phyloP scores from a whole-genome alignment of 2,329 filamentous ascomycete genomes.

The Colletotrichum phormii region DNA sequence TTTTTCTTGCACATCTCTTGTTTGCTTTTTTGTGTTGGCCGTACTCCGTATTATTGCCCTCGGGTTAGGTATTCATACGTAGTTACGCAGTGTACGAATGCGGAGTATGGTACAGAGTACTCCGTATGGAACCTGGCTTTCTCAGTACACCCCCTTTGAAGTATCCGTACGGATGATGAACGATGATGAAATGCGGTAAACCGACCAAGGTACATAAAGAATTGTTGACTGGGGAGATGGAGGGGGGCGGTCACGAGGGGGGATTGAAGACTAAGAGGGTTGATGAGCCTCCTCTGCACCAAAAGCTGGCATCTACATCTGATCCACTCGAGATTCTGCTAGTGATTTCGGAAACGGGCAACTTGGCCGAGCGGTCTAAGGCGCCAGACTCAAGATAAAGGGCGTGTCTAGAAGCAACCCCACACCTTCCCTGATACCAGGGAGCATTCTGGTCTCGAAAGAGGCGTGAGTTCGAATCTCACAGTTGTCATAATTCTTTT shows the following conservation, averaged over 20 bases:
- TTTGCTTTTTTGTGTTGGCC: not conserved
- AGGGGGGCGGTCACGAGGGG: too few species aligned
- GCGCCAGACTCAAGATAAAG: constrained; percentile 35
- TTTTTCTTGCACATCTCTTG: not conserved
- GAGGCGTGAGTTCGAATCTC: constrained; percentile 37
- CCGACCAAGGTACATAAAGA: too few species aligned
- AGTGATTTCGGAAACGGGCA: not conserved
- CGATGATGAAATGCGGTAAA: not conserved
- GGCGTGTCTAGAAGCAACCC: not conserved
- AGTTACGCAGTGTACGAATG: too few species aligned
- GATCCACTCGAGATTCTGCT: not conserved
- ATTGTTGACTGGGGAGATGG: not conserved
- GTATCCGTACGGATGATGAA: too few species aligned
- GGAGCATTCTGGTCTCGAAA: constrained; percentile 36
- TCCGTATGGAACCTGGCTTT: too few species aligned
- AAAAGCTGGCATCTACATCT: not conserved
- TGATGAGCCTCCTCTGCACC: not conserved
- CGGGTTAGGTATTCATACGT: too few species aligned
- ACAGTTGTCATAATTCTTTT: constrained; percentile 29
- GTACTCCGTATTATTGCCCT: not conserved
- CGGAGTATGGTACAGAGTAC: too few species aligned
- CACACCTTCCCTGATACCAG: not conserved
- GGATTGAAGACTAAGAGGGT: not conserved
- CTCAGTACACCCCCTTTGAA: too few species aligned
- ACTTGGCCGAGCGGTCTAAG: constrained; percentile 38